Evolutionary conservation across 2,329 filamentous ascomycete species (phyloP), one percentile per base, ranked within the genome.

Genomic region (Elsinoe necatrix): DNA sequence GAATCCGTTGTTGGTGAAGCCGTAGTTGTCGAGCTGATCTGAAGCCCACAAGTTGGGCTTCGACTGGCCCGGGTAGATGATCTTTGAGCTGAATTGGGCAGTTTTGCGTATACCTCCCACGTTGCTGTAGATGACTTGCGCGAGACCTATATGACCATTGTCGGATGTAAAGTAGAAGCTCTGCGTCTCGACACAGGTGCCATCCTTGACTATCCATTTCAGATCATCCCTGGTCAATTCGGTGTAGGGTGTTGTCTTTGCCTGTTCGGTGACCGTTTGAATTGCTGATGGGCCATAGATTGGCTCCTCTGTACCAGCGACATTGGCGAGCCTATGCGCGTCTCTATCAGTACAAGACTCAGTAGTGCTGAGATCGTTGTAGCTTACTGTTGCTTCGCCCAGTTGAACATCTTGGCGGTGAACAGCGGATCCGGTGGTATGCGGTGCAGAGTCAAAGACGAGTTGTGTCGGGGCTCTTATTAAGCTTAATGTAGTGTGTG

Each of bases 81-180:
- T 80, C 78, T 97, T 97, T 72, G 81, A 83, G 77, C 89, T 96
- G 81, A 97, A 95, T 75, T 97, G 92, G 69, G 82, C 85, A 23
- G 92, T 98, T 42, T 86, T 91, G 66, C 87, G 86, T 62, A 98
- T 82, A 70, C 92, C 91, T 65, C 91, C 86, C 70, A 98, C 87
- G 74, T 95, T 96, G 77, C 88, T 97, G 79, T 97, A 95, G 71
- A 98, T 95, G 73, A 97, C 80, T 78, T 98, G 93, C 59, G 82
- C 83, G 72, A 95, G 81, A 55, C 80, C 88, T 62, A 91, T 72
- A 61, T 85, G 79, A 52, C 93, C 93, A 59, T 77, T 82, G 61
- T 95, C 87, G 57, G 86, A 78, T 72, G 85, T 85, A 67, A 96
- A 75, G 76, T 98, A 98, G 76, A 96, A 98, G 61, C 81, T 90